Evolutionary conservation across 495 filamentous ascomycete species (phyloP).

Genomic region (Penicillium subrubescens): DNA sequence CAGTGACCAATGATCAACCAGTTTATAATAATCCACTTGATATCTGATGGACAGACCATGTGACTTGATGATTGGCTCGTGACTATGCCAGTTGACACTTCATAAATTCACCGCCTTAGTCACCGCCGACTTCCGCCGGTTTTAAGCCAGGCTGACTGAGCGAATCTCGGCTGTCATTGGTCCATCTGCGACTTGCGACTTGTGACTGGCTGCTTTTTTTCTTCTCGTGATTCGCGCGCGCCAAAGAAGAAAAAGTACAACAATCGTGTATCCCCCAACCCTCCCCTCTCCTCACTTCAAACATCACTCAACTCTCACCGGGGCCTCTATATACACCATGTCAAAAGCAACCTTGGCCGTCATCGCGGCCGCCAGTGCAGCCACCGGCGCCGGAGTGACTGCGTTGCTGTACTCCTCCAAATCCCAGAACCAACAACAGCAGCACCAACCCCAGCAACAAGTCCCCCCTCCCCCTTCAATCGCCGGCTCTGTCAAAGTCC

Average conservation of each 20-base stretch:
- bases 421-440: conserved; percentile 30
- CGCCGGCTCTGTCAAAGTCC: conserved; percentile 23
- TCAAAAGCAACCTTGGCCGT: conserved; percentile 86
- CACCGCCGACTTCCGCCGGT: not conserved
- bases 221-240: conserved; percentile 6
- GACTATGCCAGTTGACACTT: conserved; percentile 1
- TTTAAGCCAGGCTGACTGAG: not conserved
- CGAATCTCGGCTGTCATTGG: not conserved
- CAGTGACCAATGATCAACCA: not conserved
- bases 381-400: conserved; percentile 82
- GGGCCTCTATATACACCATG: conserved; percentile 47
- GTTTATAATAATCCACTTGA: not conserved
- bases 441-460: conserved; percentile 38
- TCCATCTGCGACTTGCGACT: not conserved
- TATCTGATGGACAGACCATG: conserved; percentile 4
- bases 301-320: not conserved
- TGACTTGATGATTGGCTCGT: conserved; percentile 28
- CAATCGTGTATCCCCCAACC: not conserved
- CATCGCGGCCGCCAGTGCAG: conserved; percentile 86
- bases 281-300: not conserved
- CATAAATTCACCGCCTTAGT: not conserved
- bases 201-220: conserved; percentile 5
- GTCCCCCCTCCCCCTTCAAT: conserved; percentile 41
- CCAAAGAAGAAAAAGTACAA: not conserved
- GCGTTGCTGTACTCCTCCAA: conserved; percentile 74